These are phyloP conservation scores for Fusarium begoniae DNA, from an alignment of 2,329 filamentous ascomycete genomes.

Conservation along the genomic window DNA sequence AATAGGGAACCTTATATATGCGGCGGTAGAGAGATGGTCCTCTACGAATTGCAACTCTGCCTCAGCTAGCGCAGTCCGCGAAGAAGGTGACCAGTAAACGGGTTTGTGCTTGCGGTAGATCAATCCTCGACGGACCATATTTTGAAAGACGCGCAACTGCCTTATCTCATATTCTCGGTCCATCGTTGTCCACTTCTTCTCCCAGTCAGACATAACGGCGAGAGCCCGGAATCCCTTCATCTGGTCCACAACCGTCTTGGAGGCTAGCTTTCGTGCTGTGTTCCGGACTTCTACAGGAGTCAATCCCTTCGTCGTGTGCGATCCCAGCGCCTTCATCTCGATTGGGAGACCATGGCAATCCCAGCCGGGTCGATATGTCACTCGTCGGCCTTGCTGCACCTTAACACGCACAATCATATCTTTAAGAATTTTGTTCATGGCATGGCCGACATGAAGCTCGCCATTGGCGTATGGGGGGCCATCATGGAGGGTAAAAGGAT, in stretches of 20 bases:
- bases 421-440: constrained; percentile 96
- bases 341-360: constrained; percentile 98
- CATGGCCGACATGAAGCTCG: constrained; percentile 88
- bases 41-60: constrained; percentile 87
- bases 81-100: constrained; percentile 87
- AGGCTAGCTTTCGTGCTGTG: constrained; percentile 72
- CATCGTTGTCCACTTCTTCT: constrained; percentile 81
- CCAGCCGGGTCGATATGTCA: constrained; percentile 92
- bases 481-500: constrained; percentile 87
- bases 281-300: constrained; percentile 68
- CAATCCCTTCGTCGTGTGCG: constrained; percentile 53
- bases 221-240: constrained; percentile 78
- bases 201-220: constrained; percentile 85
- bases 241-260: constrained; percentile 74
- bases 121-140: constrained; percentile 76
- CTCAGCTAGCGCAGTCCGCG: constrained; percentile 81
- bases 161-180: constrained; percentile 76
- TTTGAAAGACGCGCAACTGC: constrained; percentile 78
- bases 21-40: constrained; percentile 74
- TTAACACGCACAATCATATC: constrained; percentile 89
- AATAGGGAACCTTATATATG: constrained; percentile 84
- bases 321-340: constrained; percentile 89
- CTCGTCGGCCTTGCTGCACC: constrained; percentile 73
- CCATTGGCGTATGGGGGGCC: constrained; percentile 98
- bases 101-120: constrained; percentile 84